phyloP scores from a whole-genome alignment of 192 early-diverging fungal genomes.

The Neocallimastix lanati region DNA sequence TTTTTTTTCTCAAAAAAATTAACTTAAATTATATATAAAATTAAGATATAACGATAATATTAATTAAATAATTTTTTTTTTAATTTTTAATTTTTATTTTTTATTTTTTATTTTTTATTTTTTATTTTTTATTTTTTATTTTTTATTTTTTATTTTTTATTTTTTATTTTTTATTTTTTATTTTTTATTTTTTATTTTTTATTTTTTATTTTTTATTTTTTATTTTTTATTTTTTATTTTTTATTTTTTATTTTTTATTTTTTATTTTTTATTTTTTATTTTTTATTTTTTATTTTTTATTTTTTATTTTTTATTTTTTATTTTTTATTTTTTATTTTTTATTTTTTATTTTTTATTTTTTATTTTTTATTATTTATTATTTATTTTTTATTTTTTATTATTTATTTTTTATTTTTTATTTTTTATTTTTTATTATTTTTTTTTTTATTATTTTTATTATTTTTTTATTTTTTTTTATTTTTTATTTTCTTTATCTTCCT shows the following conservation, averaged over 20 bases:
- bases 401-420: too few species aligned
- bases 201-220: background rate
- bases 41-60: too few species aligned
- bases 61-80: too few species aligned
- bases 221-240: background rate
- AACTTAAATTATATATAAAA: too few species aligned
- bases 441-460: background rate
- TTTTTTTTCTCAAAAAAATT: too few species aligned
- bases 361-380: constrained; percentile 1
- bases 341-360: background rate
- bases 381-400: background rate
- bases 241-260: background rate
- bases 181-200: too few species aligned
- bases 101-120: too few species aligned
- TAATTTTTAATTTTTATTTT: too few species aligned
- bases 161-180: too few species aligned
- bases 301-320: background rate
- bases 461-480: too few species aligned
- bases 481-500: background rate
- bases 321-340: background rate
- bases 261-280: background rate
- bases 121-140: too few species aligned
- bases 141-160: too few species aligned
- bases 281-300: background rate
- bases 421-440: background rate